Base-by-base conservation (phyloP, 2,329 filamentous ascomycete species). In the Cordyceps sp. region DNA sequence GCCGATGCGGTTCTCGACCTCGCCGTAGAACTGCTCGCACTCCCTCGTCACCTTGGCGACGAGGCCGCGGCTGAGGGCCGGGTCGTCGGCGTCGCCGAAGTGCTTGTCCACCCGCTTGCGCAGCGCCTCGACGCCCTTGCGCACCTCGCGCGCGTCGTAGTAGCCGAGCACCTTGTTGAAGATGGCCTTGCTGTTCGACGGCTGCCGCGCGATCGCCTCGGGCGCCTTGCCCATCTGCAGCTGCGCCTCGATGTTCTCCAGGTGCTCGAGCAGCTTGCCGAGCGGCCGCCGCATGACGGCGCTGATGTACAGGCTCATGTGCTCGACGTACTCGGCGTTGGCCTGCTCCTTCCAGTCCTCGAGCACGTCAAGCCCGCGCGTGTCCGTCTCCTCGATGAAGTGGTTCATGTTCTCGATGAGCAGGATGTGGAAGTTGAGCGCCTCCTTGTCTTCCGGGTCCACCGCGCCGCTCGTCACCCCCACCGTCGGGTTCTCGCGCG, bases 341-440 rank as follows among this genome's bases (percentile, higher is more conserved):
- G 88, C 90, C 35, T 78, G 77, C 25, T 76, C 71, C 47, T 76
- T 79, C 82, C 86, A 94, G 42, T 82, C 74, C 37, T 82, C 74
- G 5, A 96, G 66, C 1, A 93, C 73, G 7, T 79, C 69, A 39
- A 90, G 73, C 24, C 70, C 67, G 14, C 73, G 69, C 13, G 78
- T 65, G 42, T 93, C 83, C 8, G 93, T 79, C 53, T 94, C 86
- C 50, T 96, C 86, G 10, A 90, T 64, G 57, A 93, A 96, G 55
- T 93, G 85, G 49, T 94, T 92, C 85, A 94, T 94, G 54, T 98
- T 98, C 55, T 98, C 88, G 43, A 98, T 96, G 33, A 96, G 67
- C 22, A 96, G 67, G 45, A 98, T 93, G 54, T 96, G 86, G 58
- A 93, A 93, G 58, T 96, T 96, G 37, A 98, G 69, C 5, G 85